Base-by-base conservation (phyloP, 2,329 filamentous ascomycete species). In the Alternaria longipes region DNA sequence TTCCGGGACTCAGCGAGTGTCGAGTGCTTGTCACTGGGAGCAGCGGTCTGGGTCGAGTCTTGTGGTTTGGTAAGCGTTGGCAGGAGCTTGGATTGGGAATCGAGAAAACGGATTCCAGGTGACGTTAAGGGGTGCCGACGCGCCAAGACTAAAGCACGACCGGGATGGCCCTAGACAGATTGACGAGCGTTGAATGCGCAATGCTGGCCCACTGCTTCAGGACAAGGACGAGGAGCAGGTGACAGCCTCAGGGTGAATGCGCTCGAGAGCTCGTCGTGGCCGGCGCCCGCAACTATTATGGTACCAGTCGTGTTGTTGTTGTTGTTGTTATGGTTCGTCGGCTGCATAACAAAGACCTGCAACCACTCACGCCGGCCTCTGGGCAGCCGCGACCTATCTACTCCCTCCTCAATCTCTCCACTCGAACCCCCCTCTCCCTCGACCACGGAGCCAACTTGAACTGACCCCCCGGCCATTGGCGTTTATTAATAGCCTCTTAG, bases 101-200 rank as follows among this genome's bases (percentile, higher is more conserved):
- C 60, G 59, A 65, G 60, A 63, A 63, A 65, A 63, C 60, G 60
- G 62, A 62, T 52, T 32, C 28, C 38, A 64, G 62, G 59, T 63
- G 62, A 65, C 62, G 62, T 65, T 65, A 65, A 65, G 62, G 62
- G 62, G 62, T 60, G 62, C 62, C 62, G 54, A 34, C 38, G 40
- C 46, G 61, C 61, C 62, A 64, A 64, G 62, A 50, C 42, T 26
- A 38, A 55, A 47, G 62, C 58, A 44, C 59, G 62, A 58, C 50
- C 62, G 36, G 59, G 62, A 50, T 45, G 44, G 47, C 54, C 62
- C 62, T 65, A 49, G 59, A 34, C 46, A 7, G 52, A 54, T 47
- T 42, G 53, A 56, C 62, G 59, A 54, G 56, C 56, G 50, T 61
- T 59, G 56, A 51, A 46, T 63, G 56, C 55, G 53, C 56, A 62